Percentiles rank a stretch among this genome's conserved stretches.
These are phyloP conservation scores for Aspergillus heteromorphus DNA, from an alignment of 495 filamentous ascomycete genomes.

Conservation along the genomic window DNA sequence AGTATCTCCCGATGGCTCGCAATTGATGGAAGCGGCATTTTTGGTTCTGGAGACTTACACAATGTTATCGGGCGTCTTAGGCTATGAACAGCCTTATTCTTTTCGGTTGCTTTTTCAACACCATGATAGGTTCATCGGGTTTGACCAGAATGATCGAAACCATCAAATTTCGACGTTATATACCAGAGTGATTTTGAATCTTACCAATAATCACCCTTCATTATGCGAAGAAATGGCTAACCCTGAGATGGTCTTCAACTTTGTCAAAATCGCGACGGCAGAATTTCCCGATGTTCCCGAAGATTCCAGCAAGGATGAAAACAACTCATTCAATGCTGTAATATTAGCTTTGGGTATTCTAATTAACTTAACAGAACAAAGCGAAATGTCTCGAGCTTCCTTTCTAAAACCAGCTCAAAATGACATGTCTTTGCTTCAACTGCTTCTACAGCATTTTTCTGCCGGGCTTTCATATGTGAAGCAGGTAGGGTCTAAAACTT, in stretches of 20 bases:
- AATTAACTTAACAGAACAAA: constrained; percentile 85
- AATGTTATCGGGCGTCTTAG: constrained; percentile 19
- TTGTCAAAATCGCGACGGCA: constrained; percentile 48
- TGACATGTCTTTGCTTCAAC: constrained; percentile 30
- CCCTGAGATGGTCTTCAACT: constrained; percentile 47
- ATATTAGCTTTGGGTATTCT: constrained; percentile 77
- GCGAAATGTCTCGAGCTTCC: constrained; percentile 44
- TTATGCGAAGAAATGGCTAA: constrained; percentile 63
- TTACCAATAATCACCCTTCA: constrained; percentile 73
- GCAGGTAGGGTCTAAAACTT: constrained; percentile 34
- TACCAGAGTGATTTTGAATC: constrained; percentile 74
- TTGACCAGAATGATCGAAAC: constrained; percentile 7
- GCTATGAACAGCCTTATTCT: constrained; percentile 18
- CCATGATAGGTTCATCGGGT: constrained; percentile 21
- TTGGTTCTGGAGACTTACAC: constrained; percentile 62
- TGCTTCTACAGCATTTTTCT: constrained; percentile 41
- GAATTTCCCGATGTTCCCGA: constrained; percentile 35
- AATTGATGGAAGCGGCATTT: constrained; percentile 35
- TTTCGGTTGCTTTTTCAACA: constrained; percentile 26
- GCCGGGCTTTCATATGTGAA: constrained; percentile 34
- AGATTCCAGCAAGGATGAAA: constrained; percentile 39
- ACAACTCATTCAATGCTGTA: constrained; percentile 58
- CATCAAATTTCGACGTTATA: constrained; percentile 27
- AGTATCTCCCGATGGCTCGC: constrained; percentile 7
- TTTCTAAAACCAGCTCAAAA: constrained; percentile 25